Evolutionary conservation across 805 yeast genomes (phyloP), one percentile per base, ranked within the genome.

Genomic region (Ogataea glucozyma): DNA sequence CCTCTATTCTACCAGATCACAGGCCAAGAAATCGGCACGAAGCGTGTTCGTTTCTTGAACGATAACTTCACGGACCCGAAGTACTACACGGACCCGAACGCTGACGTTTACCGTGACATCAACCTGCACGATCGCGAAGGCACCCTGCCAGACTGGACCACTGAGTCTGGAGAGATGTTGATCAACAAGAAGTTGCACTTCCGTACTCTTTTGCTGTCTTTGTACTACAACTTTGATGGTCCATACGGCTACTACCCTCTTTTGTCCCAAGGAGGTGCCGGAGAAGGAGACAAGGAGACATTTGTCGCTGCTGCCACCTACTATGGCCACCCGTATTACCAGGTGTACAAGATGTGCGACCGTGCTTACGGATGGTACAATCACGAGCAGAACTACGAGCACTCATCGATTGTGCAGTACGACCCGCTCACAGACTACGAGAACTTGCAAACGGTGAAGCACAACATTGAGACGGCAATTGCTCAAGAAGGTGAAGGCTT

Each of bases 241-340:
- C 84, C 83, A 23, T 63, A 71, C 7, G 67, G 73, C 43, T 83
- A 73, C 58, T 83, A 81, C 56, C 79, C 79, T 2, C 64, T 83
- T 35, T 65, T 83, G 30, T 69, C 83, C 3, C 80, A 79, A 59
- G 83, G 84, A 20, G 71, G 72, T 31, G 73, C 72, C 5, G 90
- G 90, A n/a, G 87, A 81, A 62, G 89, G 89, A 41, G 89, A 84
- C 57, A 84, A 84, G 57, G 89, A 83, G 50, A 83, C 90, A 0
- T 80, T 81, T 46, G 68, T 83, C 44, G 87, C 89, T 0, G 85
- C 89, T 2, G 85, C 89, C 6, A 70, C 72, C 33, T 73, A 74
- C 14, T 66, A 73, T 40, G 64, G 67, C 3, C 58, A 71, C 37
- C 70, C 73, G 2, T 80, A 71, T 51, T 80, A 81, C 53, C 85